These are phyloP conservation scores for Sisymbrium irio DNA, from an alignment of 345 rosid species.

Conservation along the genomic window DNA sequence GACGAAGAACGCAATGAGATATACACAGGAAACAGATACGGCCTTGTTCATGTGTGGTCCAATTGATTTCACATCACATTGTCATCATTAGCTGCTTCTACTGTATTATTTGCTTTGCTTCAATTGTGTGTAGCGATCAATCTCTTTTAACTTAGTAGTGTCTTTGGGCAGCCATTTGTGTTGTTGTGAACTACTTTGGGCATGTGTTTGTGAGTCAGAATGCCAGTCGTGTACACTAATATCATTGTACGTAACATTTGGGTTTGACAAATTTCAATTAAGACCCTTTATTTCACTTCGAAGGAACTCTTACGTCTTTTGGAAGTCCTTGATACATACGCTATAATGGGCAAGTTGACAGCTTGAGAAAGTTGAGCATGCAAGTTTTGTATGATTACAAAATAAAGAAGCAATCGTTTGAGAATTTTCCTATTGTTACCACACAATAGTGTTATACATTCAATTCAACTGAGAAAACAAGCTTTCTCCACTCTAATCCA, in stretches of 20 bases:
- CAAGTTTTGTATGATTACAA: neutral
- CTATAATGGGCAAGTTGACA: neutral
- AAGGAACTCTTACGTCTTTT: neutral
- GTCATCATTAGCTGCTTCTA: conserved; percentile 13
- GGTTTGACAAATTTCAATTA: conserved; percentile 17
- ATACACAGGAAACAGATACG: conserved; percentile 80
- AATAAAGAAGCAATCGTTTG: neutral
- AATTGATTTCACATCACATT: conserved; percentile 57
- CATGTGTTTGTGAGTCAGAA: conserved; percentile 28
- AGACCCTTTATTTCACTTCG: conserved; percentile 5
- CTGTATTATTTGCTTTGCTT: conserved; percentile 21
- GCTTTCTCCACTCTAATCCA: neutral
- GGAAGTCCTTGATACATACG: neutral
- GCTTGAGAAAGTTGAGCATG: neutral
- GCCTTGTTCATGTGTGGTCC: conserved; percentile 90
- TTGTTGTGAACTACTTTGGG: conserved; percentile 25
- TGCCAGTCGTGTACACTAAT: conserved; percentile 26
- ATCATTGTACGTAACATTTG: conserved; percentile 28
- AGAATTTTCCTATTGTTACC: neutral
- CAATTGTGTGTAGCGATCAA: conserved; percentile 34
- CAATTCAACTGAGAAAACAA: neutral
- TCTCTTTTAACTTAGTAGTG: conserved; percentile 20
- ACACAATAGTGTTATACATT: neutral
- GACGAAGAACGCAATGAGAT: conserved; percentile 95
- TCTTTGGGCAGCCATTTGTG: conserved; percentile 14